Evolutionary conservation across 495 filamentous ascomycete genomes (phyloP), one percentile per base, ranked within the genome.

Genomic region (Penicillium paradoxum): DNA sequence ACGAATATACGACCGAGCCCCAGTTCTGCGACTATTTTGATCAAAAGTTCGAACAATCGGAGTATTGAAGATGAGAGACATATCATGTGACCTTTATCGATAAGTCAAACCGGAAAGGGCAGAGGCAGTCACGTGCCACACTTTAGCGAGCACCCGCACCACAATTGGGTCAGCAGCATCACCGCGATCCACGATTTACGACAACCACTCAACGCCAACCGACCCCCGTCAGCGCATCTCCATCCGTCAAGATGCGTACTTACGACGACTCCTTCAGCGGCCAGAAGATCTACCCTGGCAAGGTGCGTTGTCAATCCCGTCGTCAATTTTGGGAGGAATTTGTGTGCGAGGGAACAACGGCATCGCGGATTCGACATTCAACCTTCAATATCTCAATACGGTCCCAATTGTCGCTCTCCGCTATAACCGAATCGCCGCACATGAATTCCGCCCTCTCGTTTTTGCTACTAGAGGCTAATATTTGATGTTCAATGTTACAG

Each of bases 211-310:
- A 75, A 74, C 73, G 72, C 70, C 71, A 75, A 75, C 63, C 70
- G 69, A 71, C 65, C 67, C 65, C 66, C 70, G 70, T 71, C 69
- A 66, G 69, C 73, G 73, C 74, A 77, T 77, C 72, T 57, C 60
- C 64, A 57, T 71, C 80, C 80, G 78, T 79, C 85, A 89, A 77
- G 73, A 95, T 95, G 90, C 86, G 89, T 82, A 95, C 90, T 77
- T 97, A 95, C 90, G 90, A 96, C 82, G 91, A 97, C 78, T 83
- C 86, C 69, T 97, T 97, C 86, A 90, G 86, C 79, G 91, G 91
- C 73, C 85, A 91, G 83, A 91, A 88, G 84, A 96, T 97, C 79
- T 97, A 96, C 84, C 91, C 91, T 69, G 91, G 91, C 76, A 97
- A 96, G 91, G 91, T 97, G 86, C 77, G 85, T 76, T 65, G 54